Base-by-base conservation (phyloP, 1,284 basidiomycete genomes). In the Sparassis latifolia region DNA sequence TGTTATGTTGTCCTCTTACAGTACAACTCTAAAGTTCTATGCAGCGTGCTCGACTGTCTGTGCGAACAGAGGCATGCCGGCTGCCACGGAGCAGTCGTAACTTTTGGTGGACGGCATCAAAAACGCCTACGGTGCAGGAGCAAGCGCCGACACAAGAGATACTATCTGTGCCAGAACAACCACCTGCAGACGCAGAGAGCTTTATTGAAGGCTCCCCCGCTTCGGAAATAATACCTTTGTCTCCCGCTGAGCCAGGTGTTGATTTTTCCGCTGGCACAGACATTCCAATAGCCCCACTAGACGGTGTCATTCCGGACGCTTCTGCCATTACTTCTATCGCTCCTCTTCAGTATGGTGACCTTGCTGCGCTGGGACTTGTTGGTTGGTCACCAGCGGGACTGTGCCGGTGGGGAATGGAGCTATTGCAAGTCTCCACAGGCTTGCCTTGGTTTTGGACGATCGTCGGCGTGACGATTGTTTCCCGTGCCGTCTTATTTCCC, bases 381-480 rank as follows among this genome's bases (percentile, higher is more conserved):
- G 71, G 77, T 60, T 89, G 81, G 79, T 80, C 74, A 3, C 69
- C 69, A 29, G 55, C 63, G 2, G 69, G 68, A 3, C 44, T 69
- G 30, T 64, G 58, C 33, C 71, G 71, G 38, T 74, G 76, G 60
- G 62, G 73, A 6, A 74, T 94, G 52, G 91, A 96, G 61, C 63
- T 82, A 40, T 67, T 93, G 45, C 84, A 93, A 57, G 82, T 88
- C 49, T 69, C 76, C 41, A 85, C 86, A 0, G 87, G 84, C 33
- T 64, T 94, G 51, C 89, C 91, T 2, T 94, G 92, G 91, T 91
- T 92, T 75, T 84, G 80, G 66, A 86, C 84, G 33, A 92, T 97
- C 67, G 71, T 92, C 33, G 70, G 75, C 4, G 81, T 86, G 44
- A 86, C 89, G 27, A 58, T 89, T 9, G 66, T 82, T 58, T 83